Conservation (phyloP, 2,329 filamentous ascomycete genomes). For the Calycina herbarum region DNA sequence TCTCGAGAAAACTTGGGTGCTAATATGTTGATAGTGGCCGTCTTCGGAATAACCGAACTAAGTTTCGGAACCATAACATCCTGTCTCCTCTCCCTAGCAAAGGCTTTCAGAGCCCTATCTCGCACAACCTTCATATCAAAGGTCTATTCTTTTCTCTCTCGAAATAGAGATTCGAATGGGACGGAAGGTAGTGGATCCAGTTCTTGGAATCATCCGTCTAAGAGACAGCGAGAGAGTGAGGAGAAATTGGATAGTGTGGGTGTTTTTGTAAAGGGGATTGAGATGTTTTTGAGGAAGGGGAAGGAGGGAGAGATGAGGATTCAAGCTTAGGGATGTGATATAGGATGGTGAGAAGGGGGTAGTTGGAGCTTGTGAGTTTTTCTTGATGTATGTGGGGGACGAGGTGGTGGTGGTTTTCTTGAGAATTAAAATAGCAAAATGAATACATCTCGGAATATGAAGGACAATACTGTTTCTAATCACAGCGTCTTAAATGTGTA, state of each 20-base stretch:
- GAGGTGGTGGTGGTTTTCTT: too few species aligned
- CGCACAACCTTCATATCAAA: neutral
- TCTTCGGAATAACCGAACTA: neutral
- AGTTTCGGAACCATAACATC: constrained; percentile 1
- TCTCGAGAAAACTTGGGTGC: too few species aligned
- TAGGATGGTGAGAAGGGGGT: too few species aligned
- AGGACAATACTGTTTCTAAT: too few species aligned
- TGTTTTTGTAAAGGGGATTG: neutral
- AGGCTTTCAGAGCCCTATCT: neutral
- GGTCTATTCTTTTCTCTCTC: neutral
- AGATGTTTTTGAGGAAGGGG: neutral
- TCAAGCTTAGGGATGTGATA: too few species aligned
- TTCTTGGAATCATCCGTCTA: neutral
- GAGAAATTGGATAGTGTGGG: neutral
- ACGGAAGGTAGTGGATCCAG: neutral
- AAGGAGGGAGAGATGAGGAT: neutral
- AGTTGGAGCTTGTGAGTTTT: too few species aligned
- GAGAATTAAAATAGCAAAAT: too few species aligned
- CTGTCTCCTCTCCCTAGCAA: neutral
- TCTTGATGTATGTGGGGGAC: too few species aligned
- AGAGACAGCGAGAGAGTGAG: neutral
- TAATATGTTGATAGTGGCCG: neutral
- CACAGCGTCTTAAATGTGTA: too few species aligned
- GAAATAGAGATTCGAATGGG: neutral
- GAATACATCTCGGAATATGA: too few species aligned